phyloP scores from a whole-genome alignment of 345 rosid genomes.

The Gossypium ekmanianum region DNA sequence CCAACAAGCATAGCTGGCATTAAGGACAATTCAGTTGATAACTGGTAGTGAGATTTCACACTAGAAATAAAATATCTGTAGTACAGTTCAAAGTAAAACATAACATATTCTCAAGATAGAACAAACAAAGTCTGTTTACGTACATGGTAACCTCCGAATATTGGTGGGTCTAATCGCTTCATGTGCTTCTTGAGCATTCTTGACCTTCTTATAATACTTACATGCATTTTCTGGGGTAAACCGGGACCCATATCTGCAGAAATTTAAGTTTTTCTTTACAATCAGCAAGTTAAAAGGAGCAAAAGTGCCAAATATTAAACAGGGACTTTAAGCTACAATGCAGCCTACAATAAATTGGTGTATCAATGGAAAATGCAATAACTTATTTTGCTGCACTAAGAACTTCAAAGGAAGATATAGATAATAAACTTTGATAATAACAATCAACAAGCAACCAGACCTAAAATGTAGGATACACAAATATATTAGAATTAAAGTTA shows the following conservation, averaged over 20 bases:
- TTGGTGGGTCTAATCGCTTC: constrained; percentile 98
- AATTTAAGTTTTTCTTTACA: constrained; percentile 14
- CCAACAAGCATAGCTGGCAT: constrained; percentile 60
- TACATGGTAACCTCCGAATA: constrained; percentile 79
- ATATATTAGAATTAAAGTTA: neutral
- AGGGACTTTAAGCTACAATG: neutral
- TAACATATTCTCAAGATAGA: neutral
- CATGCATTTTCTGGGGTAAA: constrained; percentile 57
- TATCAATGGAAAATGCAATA: neutral
- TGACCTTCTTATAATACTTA: constrained; percentile 87
- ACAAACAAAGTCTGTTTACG: constrained; percentile 6
- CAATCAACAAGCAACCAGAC: neutral
- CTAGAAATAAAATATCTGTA: constrained; percentile 13
- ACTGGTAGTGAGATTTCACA: neutral
- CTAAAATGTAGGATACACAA: neutral
- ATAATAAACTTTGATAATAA: neutral
- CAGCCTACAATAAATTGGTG: neutral
- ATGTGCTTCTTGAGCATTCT: constrained; percentile 98
- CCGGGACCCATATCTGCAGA: constrained; percentile 67
- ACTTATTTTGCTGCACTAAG: neutral
- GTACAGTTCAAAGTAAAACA: neutral
- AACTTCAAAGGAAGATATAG: constrained; percentile 13
- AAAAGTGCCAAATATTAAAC: neutral
- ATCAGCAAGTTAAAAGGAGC: constrained; percentile 2
- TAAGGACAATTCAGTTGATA: constrained; percentile 19